These are phyloP conservation scores for Colletotrichum graminicola DNA, from an alignment of 2,329 filamentous ascomycete genomes.

Conservation along the genomic window DNA sequence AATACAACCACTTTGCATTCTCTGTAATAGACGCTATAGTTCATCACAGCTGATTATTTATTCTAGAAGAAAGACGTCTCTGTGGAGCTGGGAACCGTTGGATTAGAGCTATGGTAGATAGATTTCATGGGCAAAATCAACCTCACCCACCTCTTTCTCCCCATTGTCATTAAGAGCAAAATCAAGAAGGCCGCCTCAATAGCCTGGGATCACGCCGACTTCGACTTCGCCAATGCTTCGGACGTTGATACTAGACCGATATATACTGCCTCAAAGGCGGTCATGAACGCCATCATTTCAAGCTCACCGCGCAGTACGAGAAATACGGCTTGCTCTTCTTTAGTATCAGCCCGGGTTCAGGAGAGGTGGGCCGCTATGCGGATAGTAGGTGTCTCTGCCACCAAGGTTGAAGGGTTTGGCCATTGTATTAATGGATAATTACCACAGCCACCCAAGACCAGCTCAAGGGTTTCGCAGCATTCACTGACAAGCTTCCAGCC, in stretches of 20 bases:
- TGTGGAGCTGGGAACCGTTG: no score
- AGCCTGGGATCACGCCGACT: not conserved
- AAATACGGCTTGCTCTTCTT: conserved; percentile 66
- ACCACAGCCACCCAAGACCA: not conserved
- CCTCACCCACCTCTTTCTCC: conserved; percentile 65
- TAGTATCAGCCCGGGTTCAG: conserved; percentile 64
- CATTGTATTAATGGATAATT: not conserved
- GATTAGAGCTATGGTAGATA: conserved; percentile 39
- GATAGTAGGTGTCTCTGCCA: not conserved
- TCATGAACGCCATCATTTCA: conserved; percentile 65
- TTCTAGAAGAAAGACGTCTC: no score
- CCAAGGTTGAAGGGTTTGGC: not conserved
- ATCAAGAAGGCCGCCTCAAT: not conserved
- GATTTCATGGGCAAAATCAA: conserved; percentile 67
- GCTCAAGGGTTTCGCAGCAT: not conserved
- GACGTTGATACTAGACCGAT: not conserved
- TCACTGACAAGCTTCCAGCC: not conserved
- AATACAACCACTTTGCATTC: no score
- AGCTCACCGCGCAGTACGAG: conserved; percentile 63
- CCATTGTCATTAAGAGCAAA: conserved; percentile 62
- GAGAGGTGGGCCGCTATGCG: conserved; percentile 54
- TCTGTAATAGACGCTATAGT: no score
- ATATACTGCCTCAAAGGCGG: conserved; percentile 65
- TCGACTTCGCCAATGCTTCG: not conserved
- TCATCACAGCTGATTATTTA: no score